Conservation (phyloP, 1,139 yeast genomes). For the Debaryomyces robertsiae region DNA sequence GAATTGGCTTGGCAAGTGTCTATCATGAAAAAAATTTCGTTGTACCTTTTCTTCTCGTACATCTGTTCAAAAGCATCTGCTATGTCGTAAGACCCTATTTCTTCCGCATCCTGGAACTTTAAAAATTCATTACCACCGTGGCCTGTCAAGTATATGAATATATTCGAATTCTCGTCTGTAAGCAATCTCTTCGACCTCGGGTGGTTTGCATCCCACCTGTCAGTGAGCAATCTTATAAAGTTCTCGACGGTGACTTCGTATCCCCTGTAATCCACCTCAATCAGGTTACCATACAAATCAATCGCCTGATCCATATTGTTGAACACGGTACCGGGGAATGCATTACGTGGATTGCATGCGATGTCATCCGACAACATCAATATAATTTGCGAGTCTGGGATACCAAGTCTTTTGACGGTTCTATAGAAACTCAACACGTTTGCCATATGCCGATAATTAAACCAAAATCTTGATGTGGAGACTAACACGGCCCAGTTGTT, state of each 20-base stretch:
- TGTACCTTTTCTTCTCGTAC: conserved; percentile 93
- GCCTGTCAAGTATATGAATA: conserved; percentile 93
- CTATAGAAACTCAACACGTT: conserved; percentile 92
- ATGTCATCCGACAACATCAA: conserved; percentile 95
- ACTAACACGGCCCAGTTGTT: conserved; percentile 95
- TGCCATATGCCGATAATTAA: conserved; percentile 97
- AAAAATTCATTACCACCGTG: conserved; percentile 98
- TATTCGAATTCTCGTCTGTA: conserved; percentile 92
- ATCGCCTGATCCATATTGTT: conserved; percentile 93
- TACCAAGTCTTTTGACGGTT: conserved; percentile 92
- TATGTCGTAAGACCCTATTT: conserved; percentile 89
- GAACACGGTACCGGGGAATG: conserved; percentile 95
- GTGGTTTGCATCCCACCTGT: conserved; percentile 92
- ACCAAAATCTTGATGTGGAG: conserved; percentile 97
- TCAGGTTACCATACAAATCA: conserved; percentile 90
- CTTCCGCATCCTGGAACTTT: conserved; percentile 98
- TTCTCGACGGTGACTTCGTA: conserved; percentile 98
- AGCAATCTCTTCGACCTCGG: conserved; percentile 88
- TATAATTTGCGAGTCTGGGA: conserved; percentile 96
- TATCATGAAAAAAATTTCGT: conserved; percentile 94
- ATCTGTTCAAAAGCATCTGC: conserved; percentile 98
- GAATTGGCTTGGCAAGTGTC: conserved; percentile 99
- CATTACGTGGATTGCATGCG: conserved; percentile 94
- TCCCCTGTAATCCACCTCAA: conserved; percentile 96
- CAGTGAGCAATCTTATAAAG: conserved; percentile 84